These are phyloP conservation scores for Xerocomus minutiporus DNA, from an alignment of 1,284 basidiomycete genomes.

Conservation along the genomic window DNA sequence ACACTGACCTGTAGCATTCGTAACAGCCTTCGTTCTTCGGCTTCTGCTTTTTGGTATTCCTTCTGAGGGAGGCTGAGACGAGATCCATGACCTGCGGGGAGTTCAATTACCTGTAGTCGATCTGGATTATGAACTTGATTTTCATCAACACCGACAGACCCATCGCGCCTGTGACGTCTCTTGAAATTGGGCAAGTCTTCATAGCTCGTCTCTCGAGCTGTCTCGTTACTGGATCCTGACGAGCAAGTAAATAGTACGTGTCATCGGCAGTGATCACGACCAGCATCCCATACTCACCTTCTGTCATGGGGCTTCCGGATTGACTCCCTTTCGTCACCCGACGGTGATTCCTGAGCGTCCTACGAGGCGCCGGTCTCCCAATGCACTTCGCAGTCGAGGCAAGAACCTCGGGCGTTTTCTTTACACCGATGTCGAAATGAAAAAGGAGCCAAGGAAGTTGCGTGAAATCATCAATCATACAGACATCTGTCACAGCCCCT, in stretches of 20 bases:
- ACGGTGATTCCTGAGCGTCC: not conserved
- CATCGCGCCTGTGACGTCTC: not conserved
- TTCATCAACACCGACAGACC: not conserved
- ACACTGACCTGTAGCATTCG: slow-evolving; percentile 12
- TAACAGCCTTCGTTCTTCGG: slow-evolving; percentile 16
- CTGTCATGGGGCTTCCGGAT: not conserved
- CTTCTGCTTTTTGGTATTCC: slow-evolving; percentile 12
- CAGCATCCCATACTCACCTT: not conserved
- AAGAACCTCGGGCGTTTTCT: not conserved
- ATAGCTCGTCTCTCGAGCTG: not conserved
- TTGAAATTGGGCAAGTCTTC: not conserved
- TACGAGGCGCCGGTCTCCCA: not conserved
- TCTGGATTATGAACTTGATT: not conserved
- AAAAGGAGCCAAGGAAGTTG: slow-evolving; percentile 15
- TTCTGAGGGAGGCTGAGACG: not conserved
- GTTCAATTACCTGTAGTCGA: slow-evolving; percentile 4
- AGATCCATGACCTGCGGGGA: not conserved
- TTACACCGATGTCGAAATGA: slow-evolving; percentile 9
- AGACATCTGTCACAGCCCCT: slow-evolving; percentile 1
- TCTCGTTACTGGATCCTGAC: not conserved
- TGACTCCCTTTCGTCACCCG: not conserved
- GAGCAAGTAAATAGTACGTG: not conserved
- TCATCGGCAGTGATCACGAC: not conserved
- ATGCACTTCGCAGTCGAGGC: not conserved
- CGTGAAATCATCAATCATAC: slow-evolving; percentile 15